These are phyloP conservation scores for Kwoniella sp. DNA, from an alignment of 768 basidiomycete genomes.

Conservation along the genomic window DNA sequence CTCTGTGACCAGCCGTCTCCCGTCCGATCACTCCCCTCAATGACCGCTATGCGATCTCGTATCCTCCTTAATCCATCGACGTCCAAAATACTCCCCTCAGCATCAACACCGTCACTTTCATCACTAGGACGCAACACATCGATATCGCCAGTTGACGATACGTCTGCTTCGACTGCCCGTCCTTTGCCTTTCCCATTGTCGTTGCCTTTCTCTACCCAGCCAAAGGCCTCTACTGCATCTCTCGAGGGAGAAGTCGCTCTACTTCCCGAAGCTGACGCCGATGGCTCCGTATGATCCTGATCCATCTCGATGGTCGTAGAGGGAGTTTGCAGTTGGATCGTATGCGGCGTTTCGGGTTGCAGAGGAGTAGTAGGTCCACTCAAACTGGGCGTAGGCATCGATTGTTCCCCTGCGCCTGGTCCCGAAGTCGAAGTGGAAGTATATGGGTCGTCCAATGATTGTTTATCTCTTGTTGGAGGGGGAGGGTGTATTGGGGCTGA, in stretches of 20 bases:
- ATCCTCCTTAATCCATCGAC: conserved; percentile 19
- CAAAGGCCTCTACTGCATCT: not conserved
- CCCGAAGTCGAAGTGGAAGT: not conserved
- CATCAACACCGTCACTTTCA: too few species aligned
- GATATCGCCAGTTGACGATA: too few species aligned
- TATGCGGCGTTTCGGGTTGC: conserved; percentile 20
- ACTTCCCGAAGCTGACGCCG: not conserved
- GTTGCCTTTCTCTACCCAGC: not conserved
- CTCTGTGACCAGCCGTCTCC: conserved; percentile 9
- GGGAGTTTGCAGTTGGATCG: conserved; percentile 18
- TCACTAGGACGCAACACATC: too few species aligned
- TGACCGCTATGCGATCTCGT: conserved; percentile 16
- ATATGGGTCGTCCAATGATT: not conserved
- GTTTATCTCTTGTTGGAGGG: not conserved
- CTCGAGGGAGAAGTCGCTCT: not conserved
- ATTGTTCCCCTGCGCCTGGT: not conserved
- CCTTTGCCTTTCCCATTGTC: conserved; percentile 14
- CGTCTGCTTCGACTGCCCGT: too few species aligned
- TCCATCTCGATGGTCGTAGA: conserved; percentile 2
- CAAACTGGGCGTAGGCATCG: not conserved
- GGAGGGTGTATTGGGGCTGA: not conserved
- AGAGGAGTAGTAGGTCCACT: conserved; percentile 11
- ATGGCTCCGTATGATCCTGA: conserved; percentile 9
- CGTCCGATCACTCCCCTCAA: conserved; percentile 1
- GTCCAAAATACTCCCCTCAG: conserved; percentile 9